Conservation (phyloP, 495 filamentous ascomycete species). For the Lichenothelia convexa region DNA sequence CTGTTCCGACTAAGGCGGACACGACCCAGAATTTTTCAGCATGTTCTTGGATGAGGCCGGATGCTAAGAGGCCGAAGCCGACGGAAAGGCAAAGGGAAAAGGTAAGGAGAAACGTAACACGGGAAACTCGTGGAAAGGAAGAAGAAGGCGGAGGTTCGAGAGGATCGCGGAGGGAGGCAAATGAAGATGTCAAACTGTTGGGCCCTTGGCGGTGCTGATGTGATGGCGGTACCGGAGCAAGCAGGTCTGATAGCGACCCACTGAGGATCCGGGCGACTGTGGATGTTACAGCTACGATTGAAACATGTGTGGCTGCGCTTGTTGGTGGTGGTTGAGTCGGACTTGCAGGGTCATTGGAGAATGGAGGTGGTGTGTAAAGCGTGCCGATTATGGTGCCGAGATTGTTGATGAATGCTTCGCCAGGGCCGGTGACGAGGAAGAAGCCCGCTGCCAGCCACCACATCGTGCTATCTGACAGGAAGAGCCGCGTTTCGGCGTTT, state of each 20-base stretch:
- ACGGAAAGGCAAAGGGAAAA: slow-evolving; percentile 58
- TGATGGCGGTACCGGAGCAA: slow-evolving; percentile 44
- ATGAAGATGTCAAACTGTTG: slow-evolving; percentile 18
- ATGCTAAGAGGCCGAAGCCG: slow-evolving; percentile 58
- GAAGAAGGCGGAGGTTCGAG: slow-evolving; percentile 16
- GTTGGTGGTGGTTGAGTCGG: slow-evolving; percentile 24
- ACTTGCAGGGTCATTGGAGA: no score
- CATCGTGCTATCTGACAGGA: slow-evolving; percentile 79
- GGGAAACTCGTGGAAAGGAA: slow-evolving; percentile 43
- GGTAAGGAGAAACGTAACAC: slow-evolving; percentile 58
- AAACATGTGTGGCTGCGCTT: slow-evolving; percentile 71
- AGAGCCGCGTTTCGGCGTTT: slow-evolving; percentile 69
- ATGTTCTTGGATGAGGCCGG: slow-evolving; percentile 46
- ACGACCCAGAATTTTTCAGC: slow-evolving; percentile 60
- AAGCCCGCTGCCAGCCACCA: slow-evolving; percentile 85
- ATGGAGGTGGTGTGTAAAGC: slow-evolving; percentile 47
- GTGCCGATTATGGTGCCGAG: slow-evolving; percentile 83
- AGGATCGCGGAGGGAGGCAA: slow-evolving; percentile 14
- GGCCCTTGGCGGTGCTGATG: slow-evolving; percentile 16
- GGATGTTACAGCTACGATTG: slow-evolving; percentile 73
- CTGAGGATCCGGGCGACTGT: slow-evolving; percentile 75
- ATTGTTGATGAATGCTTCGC: slow-evolving; percentile 95
- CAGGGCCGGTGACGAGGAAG: slow-evolving; percentile 83
- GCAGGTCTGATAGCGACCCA: slow-evolving; percentile 68
- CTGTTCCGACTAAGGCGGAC: slow-evolving; percentile 62